Evolutionary conservation across 495 filamentous ascomycete genomes (phyloP).

Genomic region (Podospora pseudocomata): DNA sequence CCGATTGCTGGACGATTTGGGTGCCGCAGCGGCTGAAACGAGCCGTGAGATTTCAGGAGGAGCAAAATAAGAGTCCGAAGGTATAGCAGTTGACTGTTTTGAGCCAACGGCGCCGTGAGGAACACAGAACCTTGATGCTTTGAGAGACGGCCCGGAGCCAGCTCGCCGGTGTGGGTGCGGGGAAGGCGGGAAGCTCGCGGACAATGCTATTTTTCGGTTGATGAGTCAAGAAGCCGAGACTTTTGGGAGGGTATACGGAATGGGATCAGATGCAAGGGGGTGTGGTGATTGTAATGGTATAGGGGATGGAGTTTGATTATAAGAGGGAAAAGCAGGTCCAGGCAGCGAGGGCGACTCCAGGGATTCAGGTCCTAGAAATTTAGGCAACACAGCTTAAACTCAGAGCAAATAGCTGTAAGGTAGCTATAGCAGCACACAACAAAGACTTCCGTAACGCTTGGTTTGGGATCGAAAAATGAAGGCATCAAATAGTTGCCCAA

Average conservation of each 20-base stretch:
- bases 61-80: not conserved
- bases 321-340: not conserved
- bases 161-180: conserved; percentile 4
- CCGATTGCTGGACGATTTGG: not conserved
- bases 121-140: not conserved
- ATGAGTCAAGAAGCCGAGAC: not conserved
- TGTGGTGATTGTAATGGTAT: conserved; percentile 8
- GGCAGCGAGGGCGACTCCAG: not conserved
- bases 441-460: not conserved
- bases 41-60: not conserved
- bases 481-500: not conserved
- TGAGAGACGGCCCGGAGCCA: conserved; percentile 9
- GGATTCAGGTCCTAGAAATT: not conserved
- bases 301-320: not conserved
- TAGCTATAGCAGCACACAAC: not conserved
- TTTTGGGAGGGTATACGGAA: not conserved
- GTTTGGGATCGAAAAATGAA: not conserved
- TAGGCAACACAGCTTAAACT: conserved; percentile 5
- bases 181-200: not conserved
- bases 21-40: conserved; percentile 2
- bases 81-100: not conserved
- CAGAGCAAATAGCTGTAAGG: not conserved
- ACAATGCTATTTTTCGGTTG: conserved; percentile 6
- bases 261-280: not conserved
- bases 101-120: not conserved